A percentile compares a stretch with the other conserved stretches of the same genome.
These are phyloP conservation scores for Leucocoprinus birnbaumii DNA, from an alignment of 768 basidiomycete species.

Conservation along the genomic window DNA sequence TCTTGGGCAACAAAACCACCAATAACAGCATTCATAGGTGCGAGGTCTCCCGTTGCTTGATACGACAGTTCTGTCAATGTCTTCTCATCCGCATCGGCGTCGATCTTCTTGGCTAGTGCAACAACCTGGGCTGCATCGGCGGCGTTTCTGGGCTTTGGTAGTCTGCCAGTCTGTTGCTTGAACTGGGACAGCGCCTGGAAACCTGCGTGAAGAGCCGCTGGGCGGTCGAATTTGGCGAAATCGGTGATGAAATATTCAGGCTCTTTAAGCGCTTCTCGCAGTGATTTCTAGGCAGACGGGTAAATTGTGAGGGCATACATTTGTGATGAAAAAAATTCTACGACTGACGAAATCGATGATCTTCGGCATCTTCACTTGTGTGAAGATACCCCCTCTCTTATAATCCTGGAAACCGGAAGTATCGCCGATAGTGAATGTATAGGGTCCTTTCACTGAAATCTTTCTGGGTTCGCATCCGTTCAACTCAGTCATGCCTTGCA, in stretches of 20 bases:
- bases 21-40: conserved; percentile 89
- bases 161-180: conserved; percentile 52
- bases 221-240: conserved; percentile 96
- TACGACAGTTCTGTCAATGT: conserved; percentile 81
- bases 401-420: conserved; percentile 78
- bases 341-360: conserved; percentile 84
- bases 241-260: conserved; percentile 95
- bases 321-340: neutral
- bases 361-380: conserved; percentile 99
- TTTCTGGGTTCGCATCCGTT: conserved; percentile 92
- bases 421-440: conserved; percentile 95
- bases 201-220: conserved; percentile 84
- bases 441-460: conserved; percentile 92
- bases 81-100: conserved; percentile 77
- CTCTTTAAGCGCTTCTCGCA: conserved; percentile 74
- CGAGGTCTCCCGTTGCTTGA: conserved; percentile 87
- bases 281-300: conserved; percentile 68
- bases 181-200: conserved; percentile 93
- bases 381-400: conserved; percentile 88
- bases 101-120: conserved; percentile 73
- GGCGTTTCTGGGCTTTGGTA: conserved; percentile 81
- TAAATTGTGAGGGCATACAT: neutral
- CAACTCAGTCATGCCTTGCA: conserved; percentile 91
- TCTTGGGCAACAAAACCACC: conserved; percentile 99
- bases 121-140: conserved; percentile 78